Base-by-base conservation (phyloP, 306 rosid genomes). In the Geum urbanum region DNA sequence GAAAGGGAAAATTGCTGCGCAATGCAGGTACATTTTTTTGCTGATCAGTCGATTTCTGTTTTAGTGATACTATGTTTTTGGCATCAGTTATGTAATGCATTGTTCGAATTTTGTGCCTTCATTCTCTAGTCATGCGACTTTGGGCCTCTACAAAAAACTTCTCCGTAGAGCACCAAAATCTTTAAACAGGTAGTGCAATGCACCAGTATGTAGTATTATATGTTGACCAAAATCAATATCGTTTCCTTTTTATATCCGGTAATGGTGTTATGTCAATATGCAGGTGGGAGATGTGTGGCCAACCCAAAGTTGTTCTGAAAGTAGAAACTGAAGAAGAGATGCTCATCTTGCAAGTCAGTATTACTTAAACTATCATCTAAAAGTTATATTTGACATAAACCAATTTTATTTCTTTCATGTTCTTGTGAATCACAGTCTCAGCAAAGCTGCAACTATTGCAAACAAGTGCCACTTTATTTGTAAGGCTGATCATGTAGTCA, bases 211-310 rank as follows among this genome's bases (percentile, higher is more conserved):
- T 45, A 9, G 44, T 35, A 56, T 61, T 66, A 12, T 9, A 5
- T 50, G 18, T 52, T 53, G 7, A 2, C 19, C 49, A 59, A 4
- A 24, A 9, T 47, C 50, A 18, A 39, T 53, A 44, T 47, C 15
- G 48, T 35, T 62, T 57, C 22, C 48, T 62, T 63, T 3, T 7
- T 18, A 27, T 63, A 78, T 52, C 57, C 1, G 65, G 27, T 51
- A 51, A 74, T 72, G 40, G 65, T 45, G 76, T 22, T 75, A 22
- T 63, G 14, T 77, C 32, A 40, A 78, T 78, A 48, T 73, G 80
- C 85, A 94, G 98, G 79, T 92, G 94, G 98, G 98, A 94, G 89
- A 88, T 85, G 97, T 88, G 90, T 43, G 97, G 89, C 0, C 98
- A 94, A 71, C 98, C 98, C 11, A 94, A 94, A 85, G 97, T 94